phyloP scores from a whole-genome alignment of 2,329 filamentous ascomycete genomes.

The Coniochaeta sp. region DNA sequence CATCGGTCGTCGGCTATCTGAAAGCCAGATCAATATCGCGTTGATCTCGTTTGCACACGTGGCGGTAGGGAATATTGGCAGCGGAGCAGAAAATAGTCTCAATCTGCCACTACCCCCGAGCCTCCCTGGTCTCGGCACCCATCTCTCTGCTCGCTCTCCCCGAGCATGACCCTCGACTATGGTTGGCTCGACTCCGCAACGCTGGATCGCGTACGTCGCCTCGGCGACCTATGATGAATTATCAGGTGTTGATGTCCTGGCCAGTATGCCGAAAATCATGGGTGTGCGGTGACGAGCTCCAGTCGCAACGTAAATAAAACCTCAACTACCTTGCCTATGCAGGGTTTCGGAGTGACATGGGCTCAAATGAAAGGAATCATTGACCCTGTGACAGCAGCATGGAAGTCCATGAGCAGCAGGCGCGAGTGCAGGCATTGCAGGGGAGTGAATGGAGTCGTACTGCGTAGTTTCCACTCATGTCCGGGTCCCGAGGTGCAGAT shows the following conservation, averaged over 20 bases:
- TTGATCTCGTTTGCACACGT: slow-evolving; percentile 1
- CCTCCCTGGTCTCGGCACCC: background rate
- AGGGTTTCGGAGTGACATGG: too few species aligned
- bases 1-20: background rate
- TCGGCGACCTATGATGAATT: background rate
- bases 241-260: background rate
- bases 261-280: background rate
- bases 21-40: background rate
- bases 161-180: background rate
- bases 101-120: background rate
- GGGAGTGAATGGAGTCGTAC: background rate
- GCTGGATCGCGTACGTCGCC: background rate
- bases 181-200: background rate
- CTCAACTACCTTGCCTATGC: too few species aligned
- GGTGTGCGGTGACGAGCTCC: background rate
- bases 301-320: background rate
- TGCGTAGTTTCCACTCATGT: background rate
- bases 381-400: too few species aligned
- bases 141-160: background rate
- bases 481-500: background rate
- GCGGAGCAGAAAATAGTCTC: background rate
- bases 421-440: background rate
- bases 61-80: slow-evolving; percentile 1
- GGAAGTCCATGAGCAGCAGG: background rate
- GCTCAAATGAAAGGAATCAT: too few species aligned